Evolutionary conservation across 768 basidiomycete genomes (phyloP).

Genomic region (Rhodotorula kratochvilovae): DNA sequence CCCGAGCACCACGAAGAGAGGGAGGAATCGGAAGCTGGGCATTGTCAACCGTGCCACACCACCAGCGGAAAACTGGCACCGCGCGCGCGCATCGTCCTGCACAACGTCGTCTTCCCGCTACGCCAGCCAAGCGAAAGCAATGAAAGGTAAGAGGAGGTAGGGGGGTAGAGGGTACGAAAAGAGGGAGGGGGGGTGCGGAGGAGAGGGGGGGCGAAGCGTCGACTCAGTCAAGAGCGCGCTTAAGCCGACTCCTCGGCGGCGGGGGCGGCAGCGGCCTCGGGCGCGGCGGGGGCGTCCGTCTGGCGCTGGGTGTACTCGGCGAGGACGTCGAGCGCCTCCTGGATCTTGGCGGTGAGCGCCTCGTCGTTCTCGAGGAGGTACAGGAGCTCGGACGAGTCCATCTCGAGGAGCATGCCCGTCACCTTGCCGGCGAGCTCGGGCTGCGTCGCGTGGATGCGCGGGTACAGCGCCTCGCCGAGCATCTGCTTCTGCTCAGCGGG

Average conservation of each 20-base stretch:
- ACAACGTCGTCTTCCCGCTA: conserved; percentile 9
- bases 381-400: conserved; percentile 91
- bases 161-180: not conserved
- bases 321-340: conserved; percentile 39
- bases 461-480: conserved; percentile 70
- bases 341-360: conserved; percentile 74
- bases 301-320: conserved; percentile 27
- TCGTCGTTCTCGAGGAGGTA: conserved; percentile 78
- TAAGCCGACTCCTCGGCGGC: conserved; percentile 21
- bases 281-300: not conserved
- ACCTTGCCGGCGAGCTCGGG: conserved; percentile 97
- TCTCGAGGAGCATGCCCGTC: conserved; percentile 63
- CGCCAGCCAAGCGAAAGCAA: not conserved
- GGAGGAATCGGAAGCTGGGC: not conserved
- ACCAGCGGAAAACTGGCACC: not conserved
- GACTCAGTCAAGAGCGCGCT: conserved; percentile 3
- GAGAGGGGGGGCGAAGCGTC: too few relatives aligned
- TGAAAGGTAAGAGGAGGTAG: conserved; percentile 8
- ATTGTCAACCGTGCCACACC: not conserved
- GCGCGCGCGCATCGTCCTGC: not conserved
- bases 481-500: conserved; percentile 96
- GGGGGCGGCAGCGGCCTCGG: not conserved
- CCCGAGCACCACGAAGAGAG: too few relatives aligned
- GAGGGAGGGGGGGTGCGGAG: not conserved
- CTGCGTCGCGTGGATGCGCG: conserved; percentile 58